Base-by-base conservation (phyloP, 805 yeast genomes). In the Diddensiella santjacobensis region DNA sequence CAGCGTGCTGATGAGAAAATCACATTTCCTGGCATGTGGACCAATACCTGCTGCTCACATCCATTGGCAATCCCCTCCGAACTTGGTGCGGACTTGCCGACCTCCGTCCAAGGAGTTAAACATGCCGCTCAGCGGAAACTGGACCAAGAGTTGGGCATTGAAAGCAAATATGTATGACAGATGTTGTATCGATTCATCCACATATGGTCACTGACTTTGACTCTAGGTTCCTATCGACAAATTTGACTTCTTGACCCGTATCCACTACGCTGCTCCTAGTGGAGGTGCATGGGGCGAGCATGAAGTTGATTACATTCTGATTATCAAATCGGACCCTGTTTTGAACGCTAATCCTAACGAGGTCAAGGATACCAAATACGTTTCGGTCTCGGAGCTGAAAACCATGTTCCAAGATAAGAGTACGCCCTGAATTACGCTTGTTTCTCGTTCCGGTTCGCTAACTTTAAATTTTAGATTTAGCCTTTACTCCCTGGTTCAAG, bases 1-100 rank as follows among this genome's bases (percentile, higher is more conserved):
- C 97, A 91, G 71, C 81, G 99, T 59, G 98, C 99, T 0, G 81
- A 82, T 43, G 98, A 93, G 65, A 93, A 93, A 67, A 93, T 93
- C 70, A 93, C 99, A 1, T 93, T 93, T 68, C 95, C 98, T 0
- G 81, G 81, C 50, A 81, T 90, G 84, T 93, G 99, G 99, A 93
- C 99, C 22, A 93, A 93, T 67, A 93, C 99, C 1, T 93, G 99
- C 70, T 93, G 99, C 67, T 90, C 98, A 1, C 99, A 93, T 66
- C 99, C 99, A 6, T 73, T 93, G 45, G 88, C 96, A 47, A 79
- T 88, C 30, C 77, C 82, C 33, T 71, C 79, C 31, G 99, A 93
- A 67, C 71, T 89, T 63, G 97, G 97, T 8, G 62, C 71, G 30
- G 68, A 70, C 42, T 72, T 90, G 50, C 67, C 70, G 3, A 69